Conservation (phyloP, 139 green algal genomes). For the Chlorella sp. region DNA sequence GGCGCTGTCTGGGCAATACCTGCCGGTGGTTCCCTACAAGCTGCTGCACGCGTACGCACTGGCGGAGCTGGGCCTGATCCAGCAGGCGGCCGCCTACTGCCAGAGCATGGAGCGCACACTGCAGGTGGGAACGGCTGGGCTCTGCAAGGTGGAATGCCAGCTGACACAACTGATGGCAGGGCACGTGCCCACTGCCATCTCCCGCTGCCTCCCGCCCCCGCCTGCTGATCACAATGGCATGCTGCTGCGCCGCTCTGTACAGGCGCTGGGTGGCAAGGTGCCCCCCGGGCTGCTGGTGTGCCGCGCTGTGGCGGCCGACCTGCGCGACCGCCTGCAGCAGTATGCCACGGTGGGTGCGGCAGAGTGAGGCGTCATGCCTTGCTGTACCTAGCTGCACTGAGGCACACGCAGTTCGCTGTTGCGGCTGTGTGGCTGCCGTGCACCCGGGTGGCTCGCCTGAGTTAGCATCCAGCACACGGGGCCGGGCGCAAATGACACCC, state of each 20-base stretch:
- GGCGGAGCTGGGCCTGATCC: constrained; percentile 54
- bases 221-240: neutral
- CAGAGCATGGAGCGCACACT: constrained; percentile 32
- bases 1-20: constrained; percentile 15
- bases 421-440: too few species aligned
- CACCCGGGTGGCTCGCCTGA: too few species aligned
- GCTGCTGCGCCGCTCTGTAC: neutral
- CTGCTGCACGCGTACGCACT: constrained; percentile 56
- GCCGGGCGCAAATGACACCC: too few species aligned
- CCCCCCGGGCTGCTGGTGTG: constrained; percentile 51
- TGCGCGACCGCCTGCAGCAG: constrained; percentile 48
- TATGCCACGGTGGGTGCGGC: constrained; percentile 47
- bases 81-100: constrained; percentile 50
- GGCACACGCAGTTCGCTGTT: too few species aligned
- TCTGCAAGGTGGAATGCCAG: too few species aligned
- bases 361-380: too few species aligned
- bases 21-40: constrained; percentile 75
- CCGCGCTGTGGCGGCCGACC: constrained; percentile 12
- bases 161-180: too few species aligned
- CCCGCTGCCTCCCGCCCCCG: too few species aligned
- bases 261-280: constrained; percentile 30
- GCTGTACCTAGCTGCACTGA: too few species aligned
- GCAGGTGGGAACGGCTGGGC: neutral
- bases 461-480: too few species aligned
- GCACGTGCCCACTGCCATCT: too few species aligned